Base-by-base conservation (phyloP, 768 basidiomycete species). In the Lentinula guzmanii region DNA sequence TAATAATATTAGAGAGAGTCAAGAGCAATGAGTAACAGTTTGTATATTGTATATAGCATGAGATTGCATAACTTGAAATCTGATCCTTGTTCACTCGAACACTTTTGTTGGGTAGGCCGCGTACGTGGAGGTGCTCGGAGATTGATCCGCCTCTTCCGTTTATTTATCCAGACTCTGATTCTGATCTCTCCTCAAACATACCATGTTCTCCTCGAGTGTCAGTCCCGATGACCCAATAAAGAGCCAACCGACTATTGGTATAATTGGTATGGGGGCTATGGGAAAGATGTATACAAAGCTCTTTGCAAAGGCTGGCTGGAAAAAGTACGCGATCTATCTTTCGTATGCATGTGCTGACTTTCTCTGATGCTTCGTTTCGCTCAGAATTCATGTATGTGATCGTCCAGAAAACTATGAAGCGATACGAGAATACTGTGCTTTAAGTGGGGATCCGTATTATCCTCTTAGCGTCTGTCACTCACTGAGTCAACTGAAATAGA, bases 201-300 rank as follows among this genome's bases (percentile, higher is more conserved):
- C n/a, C 58, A 59, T 59, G 58, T 62, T 60, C 45, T 50, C 51
- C n/a, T 50, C 48, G 3, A 63, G 52, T 8, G 39, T 52, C 15
- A 45, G 62, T 46, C 62, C 62, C 10, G 48, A 60, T 18, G 62
- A 63, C 21, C 41, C 50, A 24, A 37, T 46, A 15, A 58, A 60
- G n/a, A 28, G 18, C 28, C 92, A 94, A 65, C 91, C 92, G 5
- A 80, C 82, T 0, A 90, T 98, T 42, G 95, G 95, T 1, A 77
- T 97, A 56, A 97, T 97, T 63, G 95, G 96, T 2, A 97, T 98
- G 95, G 95, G 95, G 0, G 91, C 91, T 54, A 98, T 98, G 96
- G 96, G 96, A 2, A 79, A 77, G 69, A 93, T 98, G 94, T 98
- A 98, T 71, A 93, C 94, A 0, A 81, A 79, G 16, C 71, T 77